phyloP scores from a whole-genome alignment of 805 yeast species.

The Cyberlindnera galapagoensis region DNA sequence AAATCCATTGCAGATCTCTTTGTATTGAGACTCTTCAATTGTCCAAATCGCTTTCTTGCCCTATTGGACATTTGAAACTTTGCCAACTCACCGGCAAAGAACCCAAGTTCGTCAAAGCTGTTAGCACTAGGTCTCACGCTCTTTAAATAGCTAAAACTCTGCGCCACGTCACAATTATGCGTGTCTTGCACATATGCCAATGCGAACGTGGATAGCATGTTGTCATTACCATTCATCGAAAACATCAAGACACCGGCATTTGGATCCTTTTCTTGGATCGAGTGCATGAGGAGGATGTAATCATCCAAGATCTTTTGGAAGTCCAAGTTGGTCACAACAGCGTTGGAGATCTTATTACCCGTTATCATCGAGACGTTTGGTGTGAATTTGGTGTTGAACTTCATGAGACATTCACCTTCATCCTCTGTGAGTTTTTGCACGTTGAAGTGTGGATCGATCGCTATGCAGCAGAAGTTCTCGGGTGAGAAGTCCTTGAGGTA shows the following conservation, averaged over 20 bases:
- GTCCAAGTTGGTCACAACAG: constrained; percentile 21
- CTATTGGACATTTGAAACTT: constrained; percentile 17
- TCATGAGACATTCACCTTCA: constrained; percentile 21
- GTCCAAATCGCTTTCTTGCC: constrained; percentile 17
- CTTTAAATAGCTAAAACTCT: constrained; percentile 19
- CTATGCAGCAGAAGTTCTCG: constrained; percentile 24
- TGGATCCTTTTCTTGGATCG: constrained; percentile 19
- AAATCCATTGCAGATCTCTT: constrained; percentile 22
- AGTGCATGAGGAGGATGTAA: constrained; percentile 15
- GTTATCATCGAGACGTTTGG: constrained; percentile 15
- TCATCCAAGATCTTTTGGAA: constrained; percentile 21
- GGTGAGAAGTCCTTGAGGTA: constrained; percentile 23
- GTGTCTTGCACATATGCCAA: constrained; percentile 19
- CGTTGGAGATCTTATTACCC: constrained; percentile 16
- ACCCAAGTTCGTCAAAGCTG: constrained; percentile 20
- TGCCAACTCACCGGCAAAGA: constrained; percentile 18
- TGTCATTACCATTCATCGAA: constrained; percentile 25
- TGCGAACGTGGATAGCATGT: constrained; percentile 19
- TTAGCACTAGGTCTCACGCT: constrained; percentile 22
- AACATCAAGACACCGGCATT: constrained; percentile 22
- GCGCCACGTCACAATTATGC: constrained; percentile 19
- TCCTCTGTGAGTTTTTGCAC: constrained; percentile 24
- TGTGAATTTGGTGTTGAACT: constrained; percentile 24
- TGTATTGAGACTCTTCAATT: constrained; percentile 7
- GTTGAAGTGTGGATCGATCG: constrained; percentile 30